Percentiles rank a stretch among this genome's conserved stretches.
Evolutionary conservation across 225 moss, liverwort and hornwort genomes (phyloP).

Genomic region (Physcomitrellopsis africana): DNA sequence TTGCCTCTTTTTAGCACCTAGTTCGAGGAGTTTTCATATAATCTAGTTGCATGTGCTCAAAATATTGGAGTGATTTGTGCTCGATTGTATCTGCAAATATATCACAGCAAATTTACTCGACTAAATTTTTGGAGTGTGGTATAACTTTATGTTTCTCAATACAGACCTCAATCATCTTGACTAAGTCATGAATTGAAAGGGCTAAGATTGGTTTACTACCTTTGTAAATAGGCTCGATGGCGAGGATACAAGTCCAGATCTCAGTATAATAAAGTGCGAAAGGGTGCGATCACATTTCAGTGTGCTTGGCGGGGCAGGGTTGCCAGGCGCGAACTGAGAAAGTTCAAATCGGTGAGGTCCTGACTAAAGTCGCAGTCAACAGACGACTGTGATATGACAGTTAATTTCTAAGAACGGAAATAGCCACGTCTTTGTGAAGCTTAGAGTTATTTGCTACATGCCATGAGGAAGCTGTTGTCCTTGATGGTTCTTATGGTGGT

Average conservation of each 20-base stretch:
- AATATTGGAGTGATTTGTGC: conserved; percentile 15
- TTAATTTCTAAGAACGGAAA: not conserved
- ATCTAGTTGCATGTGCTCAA: not conserved
- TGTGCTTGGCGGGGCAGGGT: conserved; percentile 74
- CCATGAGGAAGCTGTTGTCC: conserved; percentile 4
- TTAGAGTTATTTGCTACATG: not conserved
- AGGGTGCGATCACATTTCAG: conserved; percentile 69
- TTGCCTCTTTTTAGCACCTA: not conserved
- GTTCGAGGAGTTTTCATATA: not conserved
- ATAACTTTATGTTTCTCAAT: not conserved
- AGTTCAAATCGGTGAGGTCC: conserved; percentile 67
- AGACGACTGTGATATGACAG: not conserved
- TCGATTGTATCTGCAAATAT: conserved; percentile 19
- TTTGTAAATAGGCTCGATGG: conserved; percentile 54
- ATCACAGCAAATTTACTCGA: conserved; percentile 23
- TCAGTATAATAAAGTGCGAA: conserved; percentile 60
- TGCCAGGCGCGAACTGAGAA: conserved; percentile 74
- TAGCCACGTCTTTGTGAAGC: too few species aligned
- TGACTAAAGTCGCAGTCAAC: not conserved
- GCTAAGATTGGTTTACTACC: conserved; percentile 6
- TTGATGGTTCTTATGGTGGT: not conserved
- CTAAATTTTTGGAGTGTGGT: conserved; percentile 1
- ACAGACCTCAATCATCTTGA: not conserved
- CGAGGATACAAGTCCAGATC: conserved; percentile 71
- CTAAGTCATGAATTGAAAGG: not conserved